phyloP scores from a whole-genome alignment of 345 rosid species.

The Brassica incana region DNA sequence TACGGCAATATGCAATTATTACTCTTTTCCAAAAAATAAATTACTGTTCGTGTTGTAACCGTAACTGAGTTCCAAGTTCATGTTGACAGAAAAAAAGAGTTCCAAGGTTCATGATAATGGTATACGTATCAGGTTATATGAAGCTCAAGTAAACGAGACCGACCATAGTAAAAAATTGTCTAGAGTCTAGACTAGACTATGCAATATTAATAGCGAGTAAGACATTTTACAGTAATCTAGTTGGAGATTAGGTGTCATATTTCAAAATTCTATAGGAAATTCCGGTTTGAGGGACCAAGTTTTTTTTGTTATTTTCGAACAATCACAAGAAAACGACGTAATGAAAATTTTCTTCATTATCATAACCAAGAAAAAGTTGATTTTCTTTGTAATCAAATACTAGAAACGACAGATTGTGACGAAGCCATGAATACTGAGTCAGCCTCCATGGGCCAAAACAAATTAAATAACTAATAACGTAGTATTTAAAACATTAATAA shows the following conservation, averaged over 20 bases:
- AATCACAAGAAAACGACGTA: slow-evolving; percentile 3
- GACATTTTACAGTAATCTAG: slow-evolving; percentile 30
- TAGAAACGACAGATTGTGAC: slow-evolving; percentile 5
- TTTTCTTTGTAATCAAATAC: background rate
- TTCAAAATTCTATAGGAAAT: background rate
- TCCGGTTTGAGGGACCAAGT: background rate
- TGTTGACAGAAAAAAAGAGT: background rate
- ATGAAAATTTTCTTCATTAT: background rate
- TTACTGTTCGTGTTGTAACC: background rate
- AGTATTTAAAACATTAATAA: background rate
- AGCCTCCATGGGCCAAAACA: slow-evolving; percentile 2
- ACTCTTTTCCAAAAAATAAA: background rate
- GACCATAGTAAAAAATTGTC: background rate
- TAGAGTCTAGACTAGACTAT: slow-evolving; percentile 1
- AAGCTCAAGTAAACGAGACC: slow-evolving; percentile 3
- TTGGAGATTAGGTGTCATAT: slow-evolving; percentile 28
- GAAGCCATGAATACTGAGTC: slow-evolving; percentile 9
- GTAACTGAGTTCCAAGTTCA: background rate
- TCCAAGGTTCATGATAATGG: background rate
- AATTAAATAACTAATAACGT: background rate
- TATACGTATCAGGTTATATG: background rate
- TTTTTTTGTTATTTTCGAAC: background rate
- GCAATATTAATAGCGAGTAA: slow-evolving; percentile 14
- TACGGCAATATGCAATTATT: background rate
- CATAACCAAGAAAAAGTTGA: background rate